Evolutionary conservation across 2,329 filamentous ascomycete species (phyloP), one percentile per base, ranked within the genome.

Genomic region (Fonsecaea pedrosoi): DNA sequence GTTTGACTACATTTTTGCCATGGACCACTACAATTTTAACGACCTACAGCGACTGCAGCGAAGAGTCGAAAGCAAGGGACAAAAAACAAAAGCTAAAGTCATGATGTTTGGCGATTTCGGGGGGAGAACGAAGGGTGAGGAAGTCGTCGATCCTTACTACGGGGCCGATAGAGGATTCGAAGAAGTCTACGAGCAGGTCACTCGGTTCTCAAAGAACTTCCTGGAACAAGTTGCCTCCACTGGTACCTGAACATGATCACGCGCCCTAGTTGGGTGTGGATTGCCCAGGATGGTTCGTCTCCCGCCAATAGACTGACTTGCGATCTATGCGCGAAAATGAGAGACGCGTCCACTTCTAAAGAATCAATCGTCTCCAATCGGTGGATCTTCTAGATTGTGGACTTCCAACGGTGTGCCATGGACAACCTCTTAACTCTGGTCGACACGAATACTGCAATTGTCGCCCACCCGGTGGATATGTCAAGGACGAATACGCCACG

Each of bases 1-100:
- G 15, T 98, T 97, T 75, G 92, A 98, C 79, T 98, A 96, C 80
- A 89, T 99, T 67, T 89, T 99, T 65, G 94, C 92, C 68, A 99
- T 99, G 95, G 95, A 99, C 77, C 84, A 87, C 57, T 87, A 88
- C 54, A 98, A 98, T 77, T 82, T 96, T 54, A 78, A 88, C 74
- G 83, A 87, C 66, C 82, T 86, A 71, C 86, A 85, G 71, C 65
- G 67, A 54, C 48, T 72, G 48, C 81, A 84, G 9, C 71, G 74
- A 8, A 75, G 72, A 74, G 75, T 61, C 69, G 79, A 74, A 64
- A 81, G 69, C 67, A 78, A 72, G 58, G 79, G 77, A 2, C 75
- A 77, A 13, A 76, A 76, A 21, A 69, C 74, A 4, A 77, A 76
- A 45, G 84, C 82, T 0, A 81, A 82, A 65, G 87, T 96, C 61